phyloP scores from a whole-genome alignment of 2,329 filamentous ascomycete genomes.

The Ceratocystis albifundus region DNA sequence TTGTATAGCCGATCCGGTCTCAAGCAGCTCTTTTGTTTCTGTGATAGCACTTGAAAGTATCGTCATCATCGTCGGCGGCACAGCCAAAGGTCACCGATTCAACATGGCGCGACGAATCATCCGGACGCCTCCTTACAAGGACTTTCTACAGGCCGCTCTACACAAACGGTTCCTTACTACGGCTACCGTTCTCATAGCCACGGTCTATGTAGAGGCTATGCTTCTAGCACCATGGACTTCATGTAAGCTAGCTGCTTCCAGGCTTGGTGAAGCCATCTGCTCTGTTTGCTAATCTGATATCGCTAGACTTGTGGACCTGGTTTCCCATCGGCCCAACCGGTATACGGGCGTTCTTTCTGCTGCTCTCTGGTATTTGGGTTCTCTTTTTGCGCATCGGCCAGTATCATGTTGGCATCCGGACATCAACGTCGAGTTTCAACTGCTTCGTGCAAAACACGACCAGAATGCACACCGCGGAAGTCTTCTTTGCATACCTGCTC shows the following conservation, averaged over 20 bases:
- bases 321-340: slow-evolving; percentile 69
- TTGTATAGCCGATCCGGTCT: neutral
- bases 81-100: neutral
- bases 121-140: slow-evolving; percentile 59
- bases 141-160: slow-evolving; percentile 79
- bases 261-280: neutral
- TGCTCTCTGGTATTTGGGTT: slow-evolving; percentile 61
- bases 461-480: slow-evolving; percentile 53
- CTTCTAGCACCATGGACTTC: slow-evolving; percentile 58
- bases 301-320: slow-evolving; percentile 71
- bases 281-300: slow-evolving; percentile 14
- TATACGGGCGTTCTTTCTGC: slow-evolving; percentile 62
- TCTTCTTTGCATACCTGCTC: slow-evolving; percentile 61
- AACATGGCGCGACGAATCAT: slow-evolving; percentile 20
- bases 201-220: slow-evolving; percentile 64
- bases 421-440: slow-evolving; percentile 55
- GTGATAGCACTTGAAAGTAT: neutral
- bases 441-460: slow-evolving; percentile 49
- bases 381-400: slow-evolving; percentile 79
- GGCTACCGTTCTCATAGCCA: slow-evolving; percentile 53
- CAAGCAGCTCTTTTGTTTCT: neutral
- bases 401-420: slow-evolving; percentile 63
- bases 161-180: slow-evolving; percentile 78
- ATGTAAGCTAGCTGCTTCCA: slow-evolving; percentile 39
- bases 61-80: neutral